These are phyloP conservation scores for Calcarisporium arbuscula DNA, from an alignment of 2,329 filamentous ascomycete species.

Conservation along the genomic window DNA sequence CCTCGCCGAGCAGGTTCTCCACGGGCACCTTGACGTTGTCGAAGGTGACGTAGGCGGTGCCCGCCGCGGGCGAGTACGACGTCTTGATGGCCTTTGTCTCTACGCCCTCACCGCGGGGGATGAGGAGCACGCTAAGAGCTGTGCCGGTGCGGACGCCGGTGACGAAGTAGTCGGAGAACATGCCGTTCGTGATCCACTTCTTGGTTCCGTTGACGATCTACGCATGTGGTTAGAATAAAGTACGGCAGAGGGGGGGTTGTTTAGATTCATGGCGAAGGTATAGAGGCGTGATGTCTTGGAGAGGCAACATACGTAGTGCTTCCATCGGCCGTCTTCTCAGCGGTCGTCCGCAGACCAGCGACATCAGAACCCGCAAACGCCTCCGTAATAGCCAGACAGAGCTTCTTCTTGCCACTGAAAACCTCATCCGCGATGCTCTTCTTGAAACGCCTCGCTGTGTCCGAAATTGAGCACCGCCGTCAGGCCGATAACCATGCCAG, in stretches of 20 bases:
- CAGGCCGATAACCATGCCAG: constrained; percentile 77
- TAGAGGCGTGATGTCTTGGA: neutral
- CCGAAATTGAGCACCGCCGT: constrained; percentile 77
- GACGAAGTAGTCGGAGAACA: constrained; percentile 78
- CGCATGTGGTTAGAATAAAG: constrained; percentile 1
- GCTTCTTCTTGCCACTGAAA: constrained; percentile 77
- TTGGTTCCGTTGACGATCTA: constrained; percentile 64
- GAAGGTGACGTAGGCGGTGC: constrained; percentile 73
- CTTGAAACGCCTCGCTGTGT: constrained; percentile 58
- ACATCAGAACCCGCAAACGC: constrained; percentile 80
- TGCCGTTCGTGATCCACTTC: constrained; percentile 83
- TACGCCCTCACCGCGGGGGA: constrained; percentile 66
- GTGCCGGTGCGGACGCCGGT: constrained; percentile 73
- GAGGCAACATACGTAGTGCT: constrained; percentile 54
- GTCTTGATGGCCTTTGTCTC: constrained; percentile 77
- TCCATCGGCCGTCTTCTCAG: constrained; percentile 70
- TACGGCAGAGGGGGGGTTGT: too few species aligned
- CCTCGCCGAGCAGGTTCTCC: constrained; percentile 69
- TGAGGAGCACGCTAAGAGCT: constrained; percentile 70
- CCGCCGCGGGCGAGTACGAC: constrained; percentile 71
- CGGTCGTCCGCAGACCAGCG: constrained; percentile 71
- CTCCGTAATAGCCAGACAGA: constrained; percentile 82
- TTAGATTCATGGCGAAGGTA: too few species aligned
- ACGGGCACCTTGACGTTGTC: constrained; percentile 83
- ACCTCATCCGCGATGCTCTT: constrained; percentile 64